Base-by-base conservation (phyloP, 129 eudicot genomes). In the Flaveria linearis region DNA sequence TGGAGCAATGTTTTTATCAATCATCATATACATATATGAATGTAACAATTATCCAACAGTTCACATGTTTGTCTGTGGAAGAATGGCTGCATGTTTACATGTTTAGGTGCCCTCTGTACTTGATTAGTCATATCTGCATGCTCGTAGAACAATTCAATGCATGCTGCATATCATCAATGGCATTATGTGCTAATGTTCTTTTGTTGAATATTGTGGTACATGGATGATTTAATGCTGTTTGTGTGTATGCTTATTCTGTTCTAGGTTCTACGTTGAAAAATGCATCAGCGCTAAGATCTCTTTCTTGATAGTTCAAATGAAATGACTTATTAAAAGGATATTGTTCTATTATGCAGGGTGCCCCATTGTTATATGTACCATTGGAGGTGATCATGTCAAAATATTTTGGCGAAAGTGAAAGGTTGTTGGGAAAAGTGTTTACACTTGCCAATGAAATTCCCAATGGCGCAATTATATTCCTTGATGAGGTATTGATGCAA, bases 321-420 rank as follows among this genome's bases (percentile, higher is more conserved):
- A 73, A 42, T 15, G 56, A 58, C 49, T 61, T 57, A 57, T n/a
- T 61, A 14, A 46, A 61, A 74, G 47, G 69, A 46, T 28, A 43
- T 2, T 68, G 70, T 68, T 76, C 12, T 74, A 64, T 51, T 46
- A 65, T 68, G 68, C 89, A 95, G 99, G 94, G 96, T 73, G 89
- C 90, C 76, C 99, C 99, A 2, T 73, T 95, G 88, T 68, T 95
- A 65, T 91, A 95, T 76, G 96, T 95, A 65, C 99, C 99, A 12
- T 73, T 95, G 85, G 99, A 94, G 85, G 86, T 89, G 26, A 86
- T 95, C 62, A 75, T 94, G 99, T 95, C 96, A n/a, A 95, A 95
- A 68, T 95, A 91, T 75, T 95, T 87, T 77, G 99, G 99, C 73
- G 99, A 95, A 80, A 95, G 97, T 82, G 99, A 95, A 73, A 90